Base-by-base conservation (phyloP, 2,329 filamentous ascomycete genomes). In the Fusarium sp. region DNA sequence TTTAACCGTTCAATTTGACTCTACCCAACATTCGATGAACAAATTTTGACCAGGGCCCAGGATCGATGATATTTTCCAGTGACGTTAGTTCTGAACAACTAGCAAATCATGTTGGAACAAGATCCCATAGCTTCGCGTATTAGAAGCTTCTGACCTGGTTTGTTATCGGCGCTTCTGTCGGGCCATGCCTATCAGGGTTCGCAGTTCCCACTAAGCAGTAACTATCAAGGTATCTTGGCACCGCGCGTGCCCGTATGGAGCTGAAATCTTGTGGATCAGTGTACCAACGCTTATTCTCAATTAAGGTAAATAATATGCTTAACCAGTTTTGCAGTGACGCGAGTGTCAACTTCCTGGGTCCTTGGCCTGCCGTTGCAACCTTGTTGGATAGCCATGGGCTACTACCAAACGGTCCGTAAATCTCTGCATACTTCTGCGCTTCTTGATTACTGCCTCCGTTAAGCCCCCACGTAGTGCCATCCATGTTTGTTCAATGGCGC, bases 291-390 rank as follows among this genome's bases (percentile, higher is more conserved):
- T 7, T 41, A 29, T 50, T 26, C 42, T 48, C 60, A 37, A 48
- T 73, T 55, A 46, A 71, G 69, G 64, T 68, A 68, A 74, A 58
- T 56, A 70, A 71, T 74, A 74, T 74, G 72, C 72, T 74, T 74
- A 74, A 73, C 49, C 47, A 49, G 47, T 35, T 15, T 9, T 10
- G 16, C 9, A 46, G 29, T 53, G 41, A 49, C 37, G 54, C 37
- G 48, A 63, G 31, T 24, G 38, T 38, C 28, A 58, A 24, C 26
- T 39, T 31, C 44, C 28, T 52, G 10, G 28, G 16, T 37, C 13
- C 15, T 57, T 39, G 44, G 11, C 33, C 20, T 13, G 13, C 24
- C 4, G n/a, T 20, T 50, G 38, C n/a, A 48, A 56, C 63, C 56
- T 57, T 54, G 35, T 44, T 67, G 35, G 47, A n/a, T 21, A 46